Base-by-base conservation (phyloP, 2,329 filamentous ascomycete species). In the Sporothrix luriei region DNA sequence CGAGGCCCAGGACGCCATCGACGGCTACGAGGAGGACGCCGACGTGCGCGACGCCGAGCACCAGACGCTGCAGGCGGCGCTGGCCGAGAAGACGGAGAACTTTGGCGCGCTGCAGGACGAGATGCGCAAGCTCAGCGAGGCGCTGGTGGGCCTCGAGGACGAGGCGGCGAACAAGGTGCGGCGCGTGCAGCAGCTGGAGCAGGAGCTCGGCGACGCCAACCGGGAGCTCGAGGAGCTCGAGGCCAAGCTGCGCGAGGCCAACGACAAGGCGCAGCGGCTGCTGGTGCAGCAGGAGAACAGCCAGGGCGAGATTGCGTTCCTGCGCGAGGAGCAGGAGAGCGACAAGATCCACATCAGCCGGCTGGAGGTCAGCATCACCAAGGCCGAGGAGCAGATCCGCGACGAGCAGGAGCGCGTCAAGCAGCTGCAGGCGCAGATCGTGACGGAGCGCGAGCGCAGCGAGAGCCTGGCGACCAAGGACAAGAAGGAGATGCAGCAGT, bases 301-400 rank as follows among this genome's bases (percentile, higher is more conserved):
- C 69, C 94, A 97, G 75, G 90, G 90, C 71, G 95, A 99, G 79
- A 96, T 98, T 79, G 90, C 92, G 0, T 99, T 99, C 84, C 80
- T 99, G 66, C 90, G 95, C 1, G 95, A 99, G 77, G 95, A 99
- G 81, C 95, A 99, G 79, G 95, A 99, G 79, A 88, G 87, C 21
- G 95, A 99, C 82, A 99, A 99, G 84, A 97, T 99, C 78, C 94
- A 93, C 80, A 98, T 99, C 75, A 93, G 94, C 49, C 93, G 98
- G 76, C 84, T 98, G 9, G 94, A 98, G 77, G 91, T 92, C 10
- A 88, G 90, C 16, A 82, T 97, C 49, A 91, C 92, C 75, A 90
- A 88, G 69, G 86, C 89, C n/a, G 91, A 96, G 77, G 88, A 93
- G 76, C 87, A 83, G 64, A 82, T 97, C n/a, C 87, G 91, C 69